phyloP scores from a whole-genome alignment of 1,284 basidiomycete genomes.

The Boletus sp. region DNA sequence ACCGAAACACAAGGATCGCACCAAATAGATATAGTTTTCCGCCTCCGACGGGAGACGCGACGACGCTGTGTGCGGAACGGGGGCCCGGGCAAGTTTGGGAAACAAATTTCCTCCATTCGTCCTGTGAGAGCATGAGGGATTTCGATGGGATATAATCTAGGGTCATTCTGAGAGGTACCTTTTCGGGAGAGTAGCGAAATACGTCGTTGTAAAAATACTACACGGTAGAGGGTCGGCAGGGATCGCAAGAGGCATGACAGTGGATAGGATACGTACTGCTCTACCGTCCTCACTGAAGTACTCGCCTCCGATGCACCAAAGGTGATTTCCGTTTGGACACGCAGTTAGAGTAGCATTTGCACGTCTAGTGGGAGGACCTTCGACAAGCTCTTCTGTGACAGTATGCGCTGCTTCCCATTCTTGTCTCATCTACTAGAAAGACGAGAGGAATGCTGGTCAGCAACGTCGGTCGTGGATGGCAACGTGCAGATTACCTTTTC shows the following conservation, averaged over 20 bases:
- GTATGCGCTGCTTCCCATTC: conserved; percentile 74
- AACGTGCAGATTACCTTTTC: conserved; percentile 50
- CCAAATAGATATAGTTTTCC: conserved; percentile 86
- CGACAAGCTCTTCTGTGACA: conserved; percentile 72
- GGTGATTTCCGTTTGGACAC: conserved; percentile 72
- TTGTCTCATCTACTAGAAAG: conserved; percentile 57
- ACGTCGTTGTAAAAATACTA: conserved; percentile 80
- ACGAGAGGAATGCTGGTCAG: background rate
- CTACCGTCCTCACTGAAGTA: conserved; percentile 81
- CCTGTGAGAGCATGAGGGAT: conserved; percentile 35
- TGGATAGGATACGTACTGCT: conserved; percentile 48
- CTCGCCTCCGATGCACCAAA: conserved; percentile 82
- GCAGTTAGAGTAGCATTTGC: conserved; percentile 79
- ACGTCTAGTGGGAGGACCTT: conserved; percentile 74
- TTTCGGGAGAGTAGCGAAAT: conserved; percentile 78
- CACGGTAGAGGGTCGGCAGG: background rate
- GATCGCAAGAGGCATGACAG: background rate
- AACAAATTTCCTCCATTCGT: conserved; percentile 81
- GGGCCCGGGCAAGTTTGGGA: conserved; percentile 82
- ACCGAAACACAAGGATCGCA: conserved; percentile 20
- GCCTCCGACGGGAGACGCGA: conserved; percentile 66
- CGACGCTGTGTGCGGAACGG: conserved; percentile 79
- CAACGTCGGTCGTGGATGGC: background rate
- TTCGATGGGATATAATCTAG: background rate
- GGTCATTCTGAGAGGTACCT: conserved; percentile 37